Base-by-base conservation (phyloP, 306 rosid species). In the Pachyrhizus erosus region DNA sequence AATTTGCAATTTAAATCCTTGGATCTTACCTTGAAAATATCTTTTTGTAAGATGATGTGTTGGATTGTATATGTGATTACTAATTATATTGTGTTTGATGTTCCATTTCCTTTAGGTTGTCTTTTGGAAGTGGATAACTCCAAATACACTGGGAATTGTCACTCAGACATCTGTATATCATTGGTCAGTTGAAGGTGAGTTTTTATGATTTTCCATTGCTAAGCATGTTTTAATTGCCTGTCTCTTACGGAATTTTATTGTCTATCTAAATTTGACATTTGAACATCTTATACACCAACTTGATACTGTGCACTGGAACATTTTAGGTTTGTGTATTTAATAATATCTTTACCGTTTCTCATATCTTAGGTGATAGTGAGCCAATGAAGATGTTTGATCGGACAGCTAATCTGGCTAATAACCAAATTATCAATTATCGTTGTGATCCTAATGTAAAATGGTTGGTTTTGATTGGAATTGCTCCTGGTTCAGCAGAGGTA, bases 321-420 rank as follows among this genome's bases (percentile, higher is more conserved):
- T 20, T 45, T 73, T 29, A 60, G 13, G 51, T 31, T 83, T 62
- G 18, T 49, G 33, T 29, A 51, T 78, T 13, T 66, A 78, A 73
- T 66, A 78, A 73, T 45, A 60, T 61, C 26, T 57, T 69, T 9
- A 39, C 21, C 40, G 10, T 46, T n/a, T 79, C 9, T 46, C 23
- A 1, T 78, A 40, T 64, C 21, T 67, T 52, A 90, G 91, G 86
- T 70, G 91, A 90, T 8, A 74, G 89, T 37, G 91, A 69, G 79
- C 93, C 93, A 73, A 77, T 84, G 79, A 90, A 90, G 84, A 82
- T 88, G 84, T 90, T 90, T 84, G 93, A 90, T 78, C 90, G 93
- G 40, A 80, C 89, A 48, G 82, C 93, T 51, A 90, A 86, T 80
- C 69, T 90, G 65, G 83, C 83, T 54, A 90, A 80, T 80, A 90